Percentiles rank a stretch among this genome's conserved stretches.
phyloP scores from a whole-genome alignment of 768 basidiomycete genomes.

The Brasilioporus rufonigricans region DNA sequence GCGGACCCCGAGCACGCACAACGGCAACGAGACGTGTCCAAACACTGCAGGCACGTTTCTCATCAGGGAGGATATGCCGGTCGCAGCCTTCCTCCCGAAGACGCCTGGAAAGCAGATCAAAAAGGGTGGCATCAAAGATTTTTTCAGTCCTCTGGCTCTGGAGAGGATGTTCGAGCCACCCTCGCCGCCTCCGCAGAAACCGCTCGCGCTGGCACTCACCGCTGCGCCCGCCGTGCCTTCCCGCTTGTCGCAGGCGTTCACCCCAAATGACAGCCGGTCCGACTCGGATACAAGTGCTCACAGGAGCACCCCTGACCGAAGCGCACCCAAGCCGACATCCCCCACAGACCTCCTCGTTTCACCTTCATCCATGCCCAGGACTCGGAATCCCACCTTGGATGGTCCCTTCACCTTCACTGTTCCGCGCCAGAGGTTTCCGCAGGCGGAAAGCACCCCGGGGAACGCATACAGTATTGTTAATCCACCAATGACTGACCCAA shows the following conservation, averaged over 20 bases:
- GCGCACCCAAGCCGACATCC: constrained; percentile 3
- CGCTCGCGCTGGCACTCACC: constrained; percentile 19
- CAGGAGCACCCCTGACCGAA: constrained; percentile 10
- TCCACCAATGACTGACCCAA: constrained; percentile 59
- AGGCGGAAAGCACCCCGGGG: constrained; percentile 62
- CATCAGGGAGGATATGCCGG: constrained; percentile 64
- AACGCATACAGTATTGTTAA: constrained; percentile 19
- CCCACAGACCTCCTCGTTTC: constrained; percentile 7
- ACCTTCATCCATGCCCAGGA: constrained; percentile 31
- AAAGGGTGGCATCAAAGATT: constrained; percentile 66
- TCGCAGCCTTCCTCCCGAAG: constrained; percentile 56
- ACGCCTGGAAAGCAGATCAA: constrained; percentile 58
- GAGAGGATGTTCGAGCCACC: constrained; percentile 96
- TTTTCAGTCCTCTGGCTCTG: constrained; percentile 85
- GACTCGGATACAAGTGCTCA: constrained; percentile 20
- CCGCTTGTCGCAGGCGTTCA: constrained; percentile 37
- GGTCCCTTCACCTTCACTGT: constrained; percentile 76
- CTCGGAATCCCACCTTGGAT: constrained; percentile 45
- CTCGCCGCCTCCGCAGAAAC: constrained; percentile 56
- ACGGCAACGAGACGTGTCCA: constrained; percentile 30
- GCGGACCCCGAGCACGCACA: constrained; percentile 40
- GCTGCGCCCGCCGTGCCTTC: constrained; percentile 34
- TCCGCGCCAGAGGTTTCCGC: constrained; percentile 49
- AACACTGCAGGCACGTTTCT: constrained; percentile 66
- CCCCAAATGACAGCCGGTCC: constrained; percentile 29